Evolutionary conservation across 306 rosid species (phyloP), one percentile per base, ranked within the genome.

Genomic region (Castanea crenata): DNA sequence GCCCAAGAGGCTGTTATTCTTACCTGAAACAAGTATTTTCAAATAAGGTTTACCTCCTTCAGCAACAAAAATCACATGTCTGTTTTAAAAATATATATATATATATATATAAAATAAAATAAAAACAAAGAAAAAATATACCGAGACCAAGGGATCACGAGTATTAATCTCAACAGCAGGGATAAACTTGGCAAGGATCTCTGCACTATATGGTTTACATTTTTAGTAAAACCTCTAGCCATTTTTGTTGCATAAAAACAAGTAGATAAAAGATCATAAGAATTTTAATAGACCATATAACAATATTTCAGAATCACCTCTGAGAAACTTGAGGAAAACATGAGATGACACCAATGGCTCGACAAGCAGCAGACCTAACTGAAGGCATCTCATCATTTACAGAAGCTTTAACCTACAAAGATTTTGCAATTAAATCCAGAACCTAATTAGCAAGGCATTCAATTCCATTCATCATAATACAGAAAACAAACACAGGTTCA

Each of bases 1-100:
- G 99, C 98, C 99, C 99, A 95, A 12, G 98, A 91, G 61, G 99
- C 94, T 21, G 97, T 90, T 83, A 93, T 90, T 83, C 94, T 85
- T 69, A 95, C 99, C 98, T 92, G 88, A 77, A 82, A 78, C 32
- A 56, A 78, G 8, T 10, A 64, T 46, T 61, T 69, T 55, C 70
- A 58, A 63, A 55, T 74, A 72, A 14, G 58, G 13, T 80, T 71
- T 78, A 63, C 73, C 80, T 35, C 71, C 25, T 25, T 64, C 59
- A 27, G 71, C 54, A 84, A 9, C n/a, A 61, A 69, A 62, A 21
- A 56, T n/a, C 34, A 67, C 72, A 68, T n/a, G 51, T 14, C 12
- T 63, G 57, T 25, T 38, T 49, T 34, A 61, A 71, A 63, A 2
- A 38, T 1, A 25, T 23, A 23, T 25, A 25, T 25, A 25, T 25